Evolutionary conservation across 2,329 filamentous ascomycete genomes (phyloP).

Genomic region (Penicillium janthinellum): DNA sequence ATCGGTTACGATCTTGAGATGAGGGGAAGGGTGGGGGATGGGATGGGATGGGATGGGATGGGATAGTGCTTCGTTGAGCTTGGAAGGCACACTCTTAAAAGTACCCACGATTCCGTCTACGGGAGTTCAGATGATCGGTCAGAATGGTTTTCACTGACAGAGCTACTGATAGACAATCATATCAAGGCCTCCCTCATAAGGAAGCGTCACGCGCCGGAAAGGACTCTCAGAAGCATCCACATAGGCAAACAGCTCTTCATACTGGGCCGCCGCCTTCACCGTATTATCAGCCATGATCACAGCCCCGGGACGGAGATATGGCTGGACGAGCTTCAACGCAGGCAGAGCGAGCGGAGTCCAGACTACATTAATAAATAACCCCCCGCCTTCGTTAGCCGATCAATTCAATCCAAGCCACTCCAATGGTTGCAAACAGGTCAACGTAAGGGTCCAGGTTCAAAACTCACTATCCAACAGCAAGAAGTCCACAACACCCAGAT

Average conservation of each 20-base stretch:
- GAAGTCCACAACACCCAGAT: conserved; percentile 56
- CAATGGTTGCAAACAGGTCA: too few species aligned
- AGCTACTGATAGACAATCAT: conserved; percentile 24
- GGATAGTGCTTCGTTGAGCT: too few species aligned
- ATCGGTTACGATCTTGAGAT: too few species aligned
- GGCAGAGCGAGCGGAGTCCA: conserved; percentile 60
- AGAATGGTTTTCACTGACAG: neutral
- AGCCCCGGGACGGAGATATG: conserved; percentile 15
- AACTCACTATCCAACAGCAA: conserved; percentile 64
- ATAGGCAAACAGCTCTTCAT: conserved; percentile 21
- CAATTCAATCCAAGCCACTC: too few species aligned
- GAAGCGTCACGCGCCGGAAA: conserved; percentile 22
- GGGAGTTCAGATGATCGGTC: too few species aligned
- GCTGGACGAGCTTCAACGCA: conserved; percentile 20
- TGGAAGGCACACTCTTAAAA: neutral
- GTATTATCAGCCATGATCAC: conserved; percentile 25
- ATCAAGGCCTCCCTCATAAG: conserved; percentile 21
- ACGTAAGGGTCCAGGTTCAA: neutral
- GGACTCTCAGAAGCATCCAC: conserved; percentile 20
- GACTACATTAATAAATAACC: conserved; percentile 40
- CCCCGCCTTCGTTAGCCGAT: too few species aligned
- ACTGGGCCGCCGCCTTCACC: conserved; percentile 9
- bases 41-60: too few species aligned
- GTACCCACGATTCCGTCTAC: too few species aligned
- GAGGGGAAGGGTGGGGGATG: too few species aligned